Conservation (phyloP, 176 grass and related monocot genomes). For the Carex scoparia region DNA sequence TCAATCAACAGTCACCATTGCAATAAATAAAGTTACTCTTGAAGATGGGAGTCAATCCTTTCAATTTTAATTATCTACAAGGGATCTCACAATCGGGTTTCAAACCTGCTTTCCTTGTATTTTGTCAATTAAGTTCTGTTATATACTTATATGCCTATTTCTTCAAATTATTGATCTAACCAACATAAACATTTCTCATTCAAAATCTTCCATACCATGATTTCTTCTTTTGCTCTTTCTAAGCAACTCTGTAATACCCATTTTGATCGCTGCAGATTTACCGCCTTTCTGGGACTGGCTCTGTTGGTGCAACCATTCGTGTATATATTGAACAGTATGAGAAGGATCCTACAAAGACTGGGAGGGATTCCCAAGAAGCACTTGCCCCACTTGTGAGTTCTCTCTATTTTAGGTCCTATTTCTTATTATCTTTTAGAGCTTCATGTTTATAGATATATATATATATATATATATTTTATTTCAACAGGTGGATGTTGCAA, state of each 20-base stretch:
- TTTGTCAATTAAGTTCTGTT: not conserved
- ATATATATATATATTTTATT: not conserved
- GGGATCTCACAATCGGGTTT: too few species aligned
- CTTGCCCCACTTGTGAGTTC: slow-evolving; percentile 72
- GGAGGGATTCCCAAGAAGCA: slow-evolving; percentile 81
- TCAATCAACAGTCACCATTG: not conserved
- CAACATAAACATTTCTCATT: not conserved
- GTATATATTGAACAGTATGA: slow-evolving; percentile 98
- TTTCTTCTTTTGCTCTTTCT: not conserved
- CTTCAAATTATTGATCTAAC: not conserved
- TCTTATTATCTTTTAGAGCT: not conserved
- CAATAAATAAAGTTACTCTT: not conserved
- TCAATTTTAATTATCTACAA: too few species aligned
- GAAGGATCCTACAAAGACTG: slow-evolving; percentile 69
- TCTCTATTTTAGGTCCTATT: not conserved
- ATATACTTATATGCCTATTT: not conserved
- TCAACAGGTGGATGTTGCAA: slow-evolving; percentile 60
- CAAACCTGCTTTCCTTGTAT: not conserved
- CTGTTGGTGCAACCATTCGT: slow-evolving; percentile 83
- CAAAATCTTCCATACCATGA: not conserved
- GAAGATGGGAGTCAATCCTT: too few species aligned
- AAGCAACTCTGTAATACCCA: slow-evolving; percentile 14
- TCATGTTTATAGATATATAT: not conserved
- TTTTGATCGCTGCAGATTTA: slow-evolving; percentile 54
- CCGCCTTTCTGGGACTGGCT: slow-evolving; percentile 91